A percentile compares a stretch with the other conserved stretches of the same genome.
phyloP scores from a whole-genome alignment of 352 stramenopile genomes.

The Blastocystis hominis region DNA sequence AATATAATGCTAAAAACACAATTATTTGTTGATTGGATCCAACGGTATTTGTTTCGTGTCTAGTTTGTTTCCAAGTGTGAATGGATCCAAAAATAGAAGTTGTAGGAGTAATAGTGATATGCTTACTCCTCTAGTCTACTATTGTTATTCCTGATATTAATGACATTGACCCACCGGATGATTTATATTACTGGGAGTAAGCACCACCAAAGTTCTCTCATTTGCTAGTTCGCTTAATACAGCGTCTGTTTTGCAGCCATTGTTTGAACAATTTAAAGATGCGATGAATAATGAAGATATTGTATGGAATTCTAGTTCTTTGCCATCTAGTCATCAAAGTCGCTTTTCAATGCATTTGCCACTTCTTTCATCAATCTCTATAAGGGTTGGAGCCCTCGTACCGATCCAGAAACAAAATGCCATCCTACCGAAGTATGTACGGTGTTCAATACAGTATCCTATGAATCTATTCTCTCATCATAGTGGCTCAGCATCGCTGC shows the following conservation, averaged over 20 bases:
- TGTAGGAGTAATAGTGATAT: neutral
- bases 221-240: neutral
- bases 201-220: neutral
- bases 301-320: neutral
- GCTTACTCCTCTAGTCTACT: neutral
- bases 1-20: too few relatives aligned
- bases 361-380: neutral
- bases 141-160: neutral
- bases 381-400: neutral
- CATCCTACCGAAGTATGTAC: neutral
- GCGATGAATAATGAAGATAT: neutral
- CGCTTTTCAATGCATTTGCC: neutral
- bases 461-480: neutral
- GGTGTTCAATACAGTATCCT: neutral
- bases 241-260: neutral
- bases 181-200: neutral
- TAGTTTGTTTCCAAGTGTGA: too few relatives aligned
- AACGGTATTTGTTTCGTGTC: too few relatives aligned
- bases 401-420: neutral
- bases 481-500: constrained; percentile 38
- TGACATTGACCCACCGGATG: neutral
- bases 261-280: neutral
- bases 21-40: too few relatives aligned
- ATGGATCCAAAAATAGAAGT: neutral
- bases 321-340: neutral